Conservation (phyloP, 2,329 filamentous ascomycete genomes). For the Oidium heveae region DNA sequence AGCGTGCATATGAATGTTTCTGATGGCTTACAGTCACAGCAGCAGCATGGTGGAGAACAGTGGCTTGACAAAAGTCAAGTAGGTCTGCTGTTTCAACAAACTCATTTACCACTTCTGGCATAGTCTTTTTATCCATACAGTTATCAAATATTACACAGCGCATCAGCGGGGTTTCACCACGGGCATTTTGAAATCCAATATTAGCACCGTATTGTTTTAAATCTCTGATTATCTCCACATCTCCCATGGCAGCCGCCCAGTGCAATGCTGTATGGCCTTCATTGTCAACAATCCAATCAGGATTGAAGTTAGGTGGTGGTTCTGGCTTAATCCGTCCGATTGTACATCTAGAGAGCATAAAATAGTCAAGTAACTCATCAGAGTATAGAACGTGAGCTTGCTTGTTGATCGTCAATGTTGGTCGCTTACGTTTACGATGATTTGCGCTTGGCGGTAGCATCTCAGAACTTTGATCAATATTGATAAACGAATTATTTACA, state of each 20-base stretch:
- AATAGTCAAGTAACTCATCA: conserved; percentile 91
- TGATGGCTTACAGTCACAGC: conserved; percentile 61
- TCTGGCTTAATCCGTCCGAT: conserved; percentile 28
- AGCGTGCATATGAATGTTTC: conserved; percentile 71
- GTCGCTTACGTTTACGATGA: conserved; percentile 59
- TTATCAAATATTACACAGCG: conserved; percentile 90
- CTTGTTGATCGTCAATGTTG: conserved; percentile 16
- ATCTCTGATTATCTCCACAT: conserved; percentile 73
- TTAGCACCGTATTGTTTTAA: conserved; percentile 63
- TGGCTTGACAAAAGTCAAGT: conserved; percentile 33
- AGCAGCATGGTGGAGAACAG: conserved; percentile 14
- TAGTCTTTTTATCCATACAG: conserved; percentile 81
- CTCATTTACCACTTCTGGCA: conserved; percentile 61
- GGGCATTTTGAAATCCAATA: conserved; percentile 41
- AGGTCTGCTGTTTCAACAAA: conserved; percentile 60
- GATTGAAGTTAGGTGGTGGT: conserved; percentile 64
- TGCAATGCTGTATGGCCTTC: conserved; percentile 83
- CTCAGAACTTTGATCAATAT: too few relatives aligned
- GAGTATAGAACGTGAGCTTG: conserved; percentile 73
- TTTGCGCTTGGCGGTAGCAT: too few relatives aligned
- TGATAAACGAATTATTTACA: too few relatives aligned
- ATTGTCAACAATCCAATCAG: conserved; percentile 80
- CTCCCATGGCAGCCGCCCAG: conserved; percentile 95
- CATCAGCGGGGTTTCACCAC: conserved; percentile 80
- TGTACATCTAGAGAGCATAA: conserved; percentile 53